Percentiles rank a stretch among this genome's conserved stretches.
phyloP scores from a whole-genome alignment of 345 rosid genomes.

The Psidium guajava region DNA sequence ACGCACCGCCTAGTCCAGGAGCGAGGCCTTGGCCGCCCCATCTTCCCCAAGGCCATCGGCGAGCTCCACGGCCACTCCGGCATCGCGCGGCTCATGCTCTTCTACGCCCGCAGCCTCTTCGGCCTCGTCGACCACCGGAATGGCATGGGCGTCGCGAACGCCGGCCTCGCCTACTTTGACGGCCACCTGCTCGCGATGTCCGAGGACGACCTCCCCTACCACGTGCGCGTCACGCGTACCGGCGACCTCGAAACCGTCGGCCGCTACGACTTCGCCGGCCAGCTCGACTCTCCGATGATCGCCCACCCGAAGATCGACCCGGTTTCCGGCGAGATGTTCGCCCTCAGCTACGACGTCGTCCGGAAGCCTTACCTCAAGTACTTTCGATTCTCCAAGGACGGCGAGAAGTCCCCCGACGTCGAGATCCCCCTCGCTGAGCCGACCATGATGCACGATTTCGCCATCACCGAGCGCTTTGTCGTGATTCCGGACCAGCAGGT shows the following conservation, averaged over 20 bases:
- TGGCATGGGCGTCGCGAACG: conserved; percentile 88
- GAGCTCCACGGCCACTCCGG: conserved; percentile 87
- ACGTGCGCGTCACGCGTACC: conserved; percentile 38
- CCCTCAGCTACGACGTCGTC: conserved; percentile 75
- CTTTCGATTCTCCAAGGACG: conserved; percentile 54
- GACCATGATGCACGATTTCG: conserved; percentile 96
- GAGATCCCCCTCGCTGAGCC: conserved; percentile 60
- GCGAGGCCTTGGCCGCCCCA: conserved; percentile 36
- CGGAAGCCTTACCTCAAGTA: conserved; percentile 75
- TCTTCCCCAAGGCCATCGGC: conserved; percentile 87
- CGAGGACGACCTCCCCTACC: conserved; percentile 88
- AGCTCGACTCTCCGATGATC: conserved; percentile 65
- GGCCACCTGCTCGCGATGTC: conserved; percentile 78
- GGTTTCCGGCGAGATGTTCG: conserved; percentile 51
- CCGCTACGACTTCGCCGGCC: conserved; percentile 53
- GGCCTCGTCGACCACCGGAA: conserved; percentile 55
- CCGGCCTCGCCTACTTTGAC: conserved; percentile 73
- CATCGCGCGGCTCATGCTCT: conserved; percentile 55
- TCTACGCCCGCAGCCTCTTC: conserved; percentile 56
- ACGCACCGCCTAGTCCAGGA: conserved; percentile 49
- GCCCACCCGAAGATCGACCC: conserved; percentile 95
- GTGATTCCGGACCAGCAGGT: conserved; percentile 94
- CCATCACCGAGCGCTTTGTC: conserved; percentile 70
- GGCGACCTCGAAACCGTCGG: conserved; percentile 79
- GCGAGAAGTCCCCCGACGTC: conserved; percentile 65